Conservation (phyloP, 2,329 filamentous ascomycete species). For the Fusarium sublunatum region DNA sequence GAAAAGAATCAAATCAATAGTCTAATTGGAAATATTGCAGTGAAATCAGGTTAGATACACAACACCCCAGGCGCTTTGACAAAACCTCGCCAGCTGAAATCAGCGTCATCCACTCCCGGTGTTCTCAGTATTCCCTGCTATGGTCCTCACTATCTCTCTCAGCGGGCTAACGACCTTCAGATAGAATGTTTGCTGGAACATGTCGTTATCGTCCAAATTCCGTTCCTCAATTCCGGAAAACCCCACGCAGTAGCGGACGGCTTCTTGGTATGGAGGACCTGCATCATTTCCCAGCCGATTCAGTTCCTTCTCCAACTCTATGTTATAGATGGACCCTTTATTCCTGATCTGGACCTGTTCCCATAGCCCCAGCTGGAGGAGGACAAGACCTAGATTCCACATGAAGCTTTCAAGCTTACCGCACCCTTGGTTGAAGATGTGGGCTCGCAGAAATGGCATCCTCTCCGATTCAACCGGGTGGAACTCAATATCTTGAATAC, state of each 20-base stretch:
- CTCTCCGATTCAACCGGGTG: conserved; percentile 13
- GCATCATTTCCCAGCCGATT: neutral
- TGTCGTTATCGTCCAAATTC: neutral
- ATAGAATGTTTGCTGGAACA: conserved; percentile 13
- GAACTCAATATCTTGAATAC: conserved; percentile 3
- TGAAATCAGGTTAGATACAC: too few relatives aligned
- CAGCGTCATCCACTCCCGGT: neutral
- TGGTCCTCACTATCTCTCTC: neutral
- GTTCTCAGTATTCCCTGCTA: neutral
- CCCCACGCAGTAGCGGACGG: conserved; percentile 6
- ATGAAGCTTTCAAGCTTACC: conserved; percentile 1
- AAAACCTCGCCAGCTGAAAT: neutral
- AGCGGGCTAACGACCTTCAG: conserved; percentile 15
- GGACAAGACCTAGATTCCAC: conserved; percentile 5
- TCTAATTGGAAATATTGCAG: too few relatives aligned
- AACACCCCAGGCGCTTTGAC: too few relatives aligned
- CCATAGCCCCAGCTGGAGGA: conserved; percentile 11
- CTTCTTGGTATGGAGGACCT: conserved; percentile 12
- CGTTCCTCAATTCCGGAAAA: neutral
- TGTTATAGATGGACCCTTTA: neutral
- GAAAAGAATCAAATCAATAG: too few relatives aligned
- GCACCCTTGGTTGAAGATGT: neutral
- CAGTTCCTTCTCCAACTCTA: conserved; percentile 1
- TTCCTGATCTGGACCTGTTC: neutral
- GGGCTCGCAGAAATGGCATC: conserved; percentile 5